These are phyloP conservation scores for Paraphaeosphaeria sporulosa DNA, from an alignment of 2,329 filamentous ascomycete species.

Conservation along the genomic window DNA sequence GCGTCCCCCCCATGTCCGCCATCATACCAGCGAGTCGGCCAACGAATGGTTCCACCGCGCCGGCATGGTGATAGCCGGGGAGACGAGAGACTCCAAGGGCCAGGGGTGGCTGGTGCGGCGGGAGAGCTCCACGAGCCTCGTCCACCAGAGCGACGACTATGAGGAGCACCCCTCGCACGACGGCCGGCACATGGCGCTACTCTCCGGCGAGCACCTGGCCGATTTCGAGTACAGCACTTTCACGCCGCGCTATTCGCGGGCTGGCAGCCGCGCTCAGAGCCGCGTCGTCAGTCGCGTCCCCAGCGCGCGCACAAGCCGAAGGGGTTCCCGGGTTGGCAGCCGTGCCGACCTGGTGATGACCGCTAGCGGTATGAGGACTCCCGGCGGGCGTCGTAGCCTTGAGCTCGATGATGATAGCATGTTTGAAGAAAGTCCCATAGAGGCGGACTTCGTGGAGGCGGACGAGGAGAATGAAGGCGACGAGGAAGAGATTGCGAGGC, in stretches of 20 bases:
- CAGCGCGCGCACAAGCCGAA: slow-evolving; percentile 48
- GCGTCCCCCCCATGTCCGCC: slow-evolving; percentile 31
- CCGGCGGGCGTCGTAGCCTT: slow-evolving; percentile 39
- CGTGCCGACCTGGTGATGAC: slow-evolving; percentile 49
- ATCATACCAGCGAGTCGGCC: slow-evolving; percentile 41
- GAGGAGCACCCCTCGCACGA: slow-evolving; percentile 37
- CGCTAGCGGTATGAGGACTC: slow-evolving; percentile 25
- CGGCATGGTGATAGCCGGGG: slow-evolving; percentile 63
- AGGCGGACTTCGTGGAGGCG: slow-evolving; percentile 61
- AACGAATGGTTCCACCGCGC: slow-evolving; percentile 68
- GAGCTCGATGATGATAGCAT: slow-evolving; percentile 32
- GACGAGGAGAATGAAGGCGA: slow-evolving; percentile 54
- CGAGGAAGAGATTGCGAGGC: slow-evolving; percentile 61
- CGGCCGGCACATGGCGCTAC: slow-evolving; percentile 33
- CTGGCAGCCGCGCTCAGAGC: slow-evolving; percentile 47
- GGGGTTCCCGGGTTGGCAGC: slow-evolving; percentile 46
- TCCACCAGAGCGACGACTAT: slow-evolving; percentile 47
- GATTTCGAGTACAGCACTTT: slow-evolving; percentile 43
- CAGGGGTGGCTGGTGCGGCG: slow-evolving; percentile 67
- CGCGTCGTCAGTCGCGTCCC: slow-evolving; percentile 48
- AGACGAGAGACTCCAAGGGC: slow-evolving; percentile 67
- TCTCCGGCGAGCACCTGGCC: slow-evolving; percentile 44
- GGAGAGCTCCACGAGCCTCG: slow-evolving; percentile 63
- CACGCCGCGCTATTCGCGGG: slow-evolving; percentile 39
- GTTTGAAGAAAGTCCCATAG: slow-evolving; percentile 34